Base-by-base conservation (phyloP, 805 yeast genomes). In the Zygotorulaspora chibaensis region DNA sequence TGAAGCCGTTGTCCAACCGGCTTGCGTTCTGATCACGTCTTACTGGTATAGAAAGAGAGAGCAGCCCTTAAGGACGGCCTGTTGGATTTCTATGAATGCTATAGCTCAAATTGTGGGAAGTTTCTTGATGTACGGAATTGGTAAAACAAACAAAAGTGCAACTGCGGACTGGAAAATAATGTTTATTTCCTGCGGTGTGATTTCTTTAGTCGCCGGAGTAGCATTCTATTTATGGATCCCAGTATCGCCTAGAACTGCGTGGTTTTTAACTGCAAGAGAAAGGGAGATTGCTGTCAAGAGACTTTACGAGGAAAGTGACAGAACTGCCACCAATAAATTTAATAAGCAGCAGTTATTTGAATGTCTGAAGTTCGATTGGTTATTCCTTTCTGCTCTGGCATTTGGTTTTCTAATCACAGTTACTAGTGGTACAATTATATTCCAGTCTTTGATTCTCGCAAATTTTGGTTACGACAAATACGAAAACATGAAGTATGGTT, bases 101-200 rank as follows among this genome's bases (percentile, higher is more conserved):
- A 51, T 70, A 16, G 80, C 79, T 12, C 56, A 70, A 3, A 56
- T 75, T 2, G 27, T 75, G 6, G 80, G 80, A 11, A 70, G 71
- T n/a, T 67, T 68, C 10, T 73, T 76, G 42, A 76, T 79, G 1
- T 77, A 75, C 52, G 79, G 76, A 2, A 52, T 73, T 38, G 59
- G 67, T 48, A 40, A 41, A 1, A 61, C 71, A 55, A 13, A 25
- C 2, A 58, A 53, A 7, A 27, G 35, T 15, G 45, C 64, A 29
- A 54, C 75, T 6, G 67, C 56, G 3, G 62, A 78, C 2, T 81
- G 85, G 85, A 75, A 72, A 55, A 52, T 73, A 11, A 56, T 77
- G 3, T 81, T 70, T 54, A 62, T 81, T 35, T 66, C 78, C 20
- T 66, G 73, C 26, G 87, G 87, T 8, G 57, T 65, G 11, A 65